Evolutionary conservation across 2,329 filamentous ascomycete species (phyloP).

Genomic region (Eutypa lata): DNA sequence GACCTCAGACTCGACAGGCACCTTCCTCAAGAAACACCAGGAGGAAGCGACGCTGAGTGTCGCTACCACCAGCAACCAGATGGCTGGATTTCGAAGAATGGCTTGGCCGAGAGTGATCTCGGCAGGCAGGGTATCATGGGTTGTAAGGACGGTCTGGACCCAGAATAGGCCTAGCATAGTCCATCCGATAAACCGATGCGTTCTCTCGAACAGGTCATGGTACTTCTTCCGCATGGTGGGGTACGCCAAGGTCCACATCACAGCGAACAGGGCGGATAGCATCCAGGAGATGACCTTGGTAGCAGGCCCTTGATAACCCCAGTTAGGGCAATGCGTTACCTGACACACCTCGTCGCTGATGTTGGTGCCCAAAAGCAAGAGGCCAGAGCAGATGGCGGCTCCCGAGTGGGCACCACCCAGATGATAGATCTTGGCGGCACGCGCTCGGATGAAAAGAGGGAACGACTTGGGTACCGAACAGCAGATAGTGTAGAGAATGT

Average conservation of each 20-base stretch:
- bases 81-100: conserved; percentile 36
- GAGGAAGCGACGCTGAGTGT: conserved; percentile 67
- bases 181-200: conserved; percentile 75
- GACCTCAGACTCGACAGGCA: conserved; percentile 61
- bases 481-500: conserved; percentile 43
- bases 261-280: conserved; percentile 52
- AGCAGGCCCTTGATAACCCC: conserved; percentile 33
- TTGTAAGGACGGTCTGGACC: conserved; percentile 55
- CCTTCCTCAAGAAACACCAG: conserved; percentile 69
- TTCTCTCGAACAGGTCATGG: conserved; percentile 62
- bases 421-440: conserved; percentile 50
- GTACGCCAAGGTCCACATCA: conserved; percentile 59
- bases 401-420: conserved; percentile 50
- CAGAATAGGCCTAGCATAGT: conserved; percentile 63
- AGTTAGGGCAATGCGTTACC: conserved; percentile 3
- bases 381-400: conserved; percentile 43
- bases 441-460: conserved; percentile 46
- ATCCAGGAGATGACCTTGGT: conserved; percentile 51
- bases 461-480: conserved; percentile 42
- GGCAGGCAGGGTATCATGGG: conserved; percentile 35
- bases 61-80: conserved; percentile 67
- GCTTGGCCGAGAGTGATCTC: conserved; percentile 31
- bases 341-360: conserved; percentile 15
- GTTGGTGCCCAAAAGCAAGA: conserved; percentile 42
- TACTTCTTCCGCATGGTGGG: conserved; percentile 53